These are phyloP conservation scores for Arachis monticola DNA, from an alignment of 331 rosid genomes.

Conservation along the genomic window DNA sequence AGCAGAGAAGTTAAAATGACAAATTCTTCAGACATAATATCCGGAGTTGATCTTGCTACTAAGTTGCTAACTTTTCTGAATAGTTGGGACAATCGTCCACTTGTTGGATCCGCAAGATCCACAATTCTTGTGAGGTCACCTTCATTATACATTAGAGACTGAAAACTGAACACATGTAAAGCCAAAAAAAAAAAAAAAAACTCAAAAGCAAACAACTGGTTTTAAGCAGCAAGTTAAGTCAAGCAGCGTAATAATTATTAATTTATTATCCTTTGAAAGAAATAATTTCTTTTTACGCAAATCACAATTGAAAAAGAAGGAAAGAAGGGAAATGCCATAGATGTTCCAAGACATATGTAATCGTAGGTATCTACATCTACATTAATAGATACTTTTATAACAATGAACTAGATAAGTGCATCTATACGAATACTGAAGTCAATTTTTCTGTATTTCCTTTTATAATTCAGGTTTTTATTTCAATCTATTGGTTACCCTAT, in stretches of 20 bases:
- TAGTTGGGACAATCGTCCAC: conserved; percentile 58
- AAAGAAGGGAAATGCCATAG: background rate
- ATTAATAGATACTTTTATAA: background rate
- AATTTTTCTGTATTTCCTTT: too few relatives aligned
- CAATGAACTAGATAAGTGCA: too few relatives aligned
- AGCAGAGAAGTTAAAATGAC: conserved; percentile 55
- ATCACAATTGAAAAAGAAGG: background rate
- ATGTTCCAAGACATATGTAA: background rate
- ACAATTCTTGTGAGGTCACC: conserved; percentile 63
- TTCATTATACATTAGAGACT: conserved; percentile 75
- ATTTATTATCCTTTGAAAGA: background rate
- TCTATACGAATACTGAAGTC: too few relatives aligned
- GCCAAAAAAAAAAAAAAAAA: conserved; percentile 22
- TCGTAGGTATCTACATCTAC: too few relatives aligned
- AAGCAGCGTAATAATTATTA: background rate
- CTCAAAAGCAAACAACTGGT: conserved; percentile 22
- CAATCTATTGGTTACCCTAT: too few relatives aligned
- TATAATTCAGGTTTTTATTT: too few relatives aligned
- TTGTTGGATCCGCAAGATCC: conserved; percentile 66
- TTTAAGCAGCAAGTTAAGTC: conserved; percentile 18
- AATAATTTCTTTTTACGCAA: background rate
- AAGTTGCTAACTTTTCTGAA: conserved; percentile 53
- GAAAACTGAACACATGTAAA: conserved; percentile 53
- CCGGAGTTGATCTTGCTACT: conserved; percentile 45
- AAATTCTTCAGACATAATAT: conserved; percentile 49